phyloP scores from a whole-genome alignment of 192 early-diverging fungal genomes.

The Coemansia aciculifera region DNA sequence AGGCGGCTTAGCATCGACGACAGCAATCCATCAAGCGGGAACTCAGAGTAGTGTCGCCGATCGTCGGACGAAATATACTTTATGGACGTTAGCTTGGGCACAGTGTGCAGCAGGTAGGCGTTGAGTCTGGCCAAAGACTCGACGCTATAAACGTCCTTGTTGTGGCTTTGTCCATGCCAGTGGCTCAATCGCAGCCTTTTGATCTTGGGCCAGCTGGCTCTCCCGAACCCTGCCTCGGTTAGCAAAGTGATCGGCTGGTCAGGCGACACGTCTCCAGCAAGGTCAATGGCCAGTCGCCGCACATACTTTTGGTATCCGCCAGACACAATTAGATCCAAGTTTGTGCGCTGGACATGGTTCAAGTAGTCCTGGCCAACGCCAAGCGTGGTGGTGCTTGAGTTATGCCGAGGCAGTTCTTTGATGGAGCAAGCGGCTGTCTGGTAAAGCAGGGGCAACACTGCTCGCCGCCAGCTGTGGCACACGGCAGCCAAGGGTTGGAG shows the following conservation, averaged over 20 bases:
- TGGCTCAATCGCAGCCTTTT: conserved; percentile 23
- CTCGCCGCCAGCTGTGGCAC: conserved; percentile 30
- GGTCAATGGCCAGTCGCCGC: conserved; percentile 25
- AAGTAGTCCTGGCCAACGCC: not conserved
- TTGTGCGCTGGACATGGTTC: conserved; percentile 8
- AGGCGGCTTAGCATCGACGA: conserved; percentile 32
- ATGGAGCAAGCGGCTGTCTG: conserved; percentile 32
- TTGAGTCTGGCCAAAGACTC: conserved; percentile 38
- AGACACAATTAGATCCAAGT: conserved; percentile 27
- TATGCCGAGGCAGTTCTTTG: conserved; percentile 2
- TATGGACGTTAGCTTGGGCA: conserved; percentile 35
- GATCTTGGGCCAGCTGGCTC: conserved; percentile 16
- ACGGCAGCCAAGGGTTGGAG: conserved; percentile 42
- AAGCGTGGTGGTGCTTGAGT: not conserved
- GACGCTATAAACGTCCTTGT: conserved; percentile 4
- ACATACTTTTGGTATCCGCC: conserved; percentile 23
- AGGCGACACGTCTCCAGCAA: conserved; percentile 33
- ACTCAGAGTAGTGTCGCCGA: conserved; percentile 30
- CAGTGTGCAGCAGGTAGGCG: conserved; percentile 28
- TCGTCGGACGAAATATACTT: conserved; percentile 31
- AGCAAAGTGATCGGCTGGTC: conserved; percentile 20
- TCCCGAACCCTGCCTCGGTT: conserved; percentile 20
- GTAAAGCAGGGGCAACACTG: conserved; percentile 36
- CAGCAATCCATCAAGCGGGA: conserved; percentile 37
- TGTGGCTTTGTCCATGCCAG: conserved; percentile 19